Evolutionary conservation across 1,284 basidiomycete species (phyloP).

Genomic region (Trichosporon asahii): DNA sequence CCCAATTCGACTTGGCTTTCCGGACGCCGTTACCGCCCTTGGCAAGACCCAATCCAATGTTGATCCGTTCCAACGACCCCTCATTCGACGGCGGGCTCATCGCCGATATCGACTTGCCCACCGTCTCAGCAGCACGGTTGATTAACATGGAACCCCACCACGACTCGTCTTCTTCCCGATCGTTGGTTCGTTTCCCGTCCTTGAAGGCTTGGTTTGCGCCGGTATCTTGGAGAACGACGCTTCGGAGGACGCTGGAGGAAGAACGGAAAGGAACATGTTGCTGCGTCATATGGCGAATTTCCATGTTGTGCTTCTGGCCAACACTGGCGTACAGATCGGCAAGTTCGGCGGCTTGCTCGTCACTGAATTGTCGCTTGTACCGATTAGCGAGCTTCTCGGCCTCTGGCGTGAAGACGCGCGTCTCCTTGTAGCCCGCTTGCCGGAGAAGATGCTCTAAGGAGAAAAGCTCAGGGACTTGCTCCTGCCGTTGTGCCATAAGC

Average conservation of each 20-base stretch:
- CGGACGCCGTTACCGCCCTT: constrained; percentile 37
- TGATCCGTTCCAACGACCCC: constrained; percentile 15
- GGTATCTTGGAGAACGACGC: constrained; percentile 24
- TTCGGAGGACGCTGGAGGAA: constrained; percentile 24
- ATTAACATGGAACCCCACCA: constrained; percentile 31
- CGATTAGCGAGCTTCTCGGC: constrained; percentile 53
- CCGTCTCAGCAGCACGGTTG: constrained; percentile 14
- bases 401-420: constrained; percentile 78
- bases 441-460: constrained; percentile 74
- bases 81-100: constrained; percentile 22
- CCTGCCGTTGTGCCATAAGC: constrained; percentile 8
- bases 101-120: constrained; percentile 18
- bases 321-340: constrained; percentile 38
- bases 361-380: constrained; percentile 33
- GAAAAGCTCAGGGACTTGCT: constrained; percentile 50
- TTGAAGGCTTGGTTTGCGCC: not conserved
- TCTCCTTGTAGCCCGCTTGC: constrained; percentile 85
- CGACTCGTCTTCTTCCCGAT: constrained; percentile 10
- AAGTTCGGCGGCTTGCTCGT: constrained; percentile 36
- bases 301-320: constrained; percentile 26
- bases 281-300: constrained; percentile 21
- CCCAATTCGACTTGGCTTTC: constrained; percentile 39
- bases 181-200: not conserved
- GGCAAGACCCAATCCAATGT: constrained; percentile 35
- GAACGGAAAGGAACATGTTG: constrained; percentile 19